A percentile compares a stretch with the other conserved stretches of the same genome.
phyloP scores from a whole-genome alignment of 768 basidiomycete species.

The Dendrothele bispora region DNA sequence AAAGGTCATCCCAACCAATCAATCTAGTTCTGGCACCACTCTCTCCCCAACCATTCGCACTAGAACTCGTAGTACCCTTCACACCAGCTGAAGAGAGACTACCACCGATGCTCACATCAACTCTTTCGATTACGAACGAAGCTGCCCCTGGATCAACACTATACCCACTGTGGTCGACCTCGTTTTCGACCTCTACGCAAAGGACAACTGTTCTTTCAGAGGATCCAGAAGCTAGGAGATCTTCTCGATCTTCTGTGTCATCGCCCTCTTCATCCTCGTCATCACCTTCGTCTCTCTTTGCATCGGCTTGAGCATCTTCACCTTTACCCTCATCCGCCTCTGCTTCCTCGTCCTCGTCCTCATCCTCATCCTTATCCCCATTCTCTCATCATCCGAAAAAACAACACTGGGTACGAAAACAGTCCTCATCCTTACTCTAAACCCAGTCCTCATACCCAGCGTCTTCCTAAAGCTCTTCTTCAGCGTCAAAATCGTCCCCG shows the following conservation, averaged over 20 bases:
- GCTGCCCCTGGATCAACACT: conserved; percentile 18
- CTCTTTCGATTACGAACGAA: conserved; percentile 74
- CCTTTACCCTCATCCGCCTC: not conserved
- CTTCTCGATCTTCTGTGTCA: conserved; percentile 50
- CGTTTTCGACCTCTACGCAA: conserved; percentile 90
- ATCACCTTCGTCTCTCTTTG: conserved; percentile 17
- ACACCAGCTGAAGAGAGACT: conserved; percentile 31
- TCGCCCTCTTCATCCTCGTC: conserved; percentile 29
- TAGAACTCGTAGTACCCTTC: not conserved
- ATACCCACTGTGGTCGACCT: conserved; percentile 54
- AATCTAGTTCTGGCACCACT: conserved; percentile 50
- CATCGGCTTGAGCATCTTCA: not conserved
- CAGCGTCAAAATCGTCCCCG: no score
- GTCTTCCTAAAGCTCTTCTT: conserved; percentile 86
- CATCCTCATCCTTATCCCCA: no score
- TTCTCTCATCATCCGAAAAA: no score
- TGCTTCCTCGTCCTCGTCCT: conserved; percentile 1
- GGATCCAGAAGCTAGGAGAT: conserved; percentile 63
- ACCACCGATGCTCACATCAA: conserved; percentile 76
- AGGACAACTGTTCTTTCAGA: conserved; percentile 86
- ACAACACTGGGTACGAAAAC: conserved; percentile 86
- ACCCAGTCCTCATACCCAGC: conserved; percentile 75
- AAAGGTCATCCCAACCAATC: conserved; percentile 58
- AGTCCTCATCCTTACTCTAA: conserved; percentile 92
- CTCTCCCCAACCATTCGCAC: no score